These are phyloP conservation scores for Lasiodiplodia gonubiensis DNA, from an alignment of 2,329 filamentous ascomycete species.

Conservation along the genomic window DNA sequence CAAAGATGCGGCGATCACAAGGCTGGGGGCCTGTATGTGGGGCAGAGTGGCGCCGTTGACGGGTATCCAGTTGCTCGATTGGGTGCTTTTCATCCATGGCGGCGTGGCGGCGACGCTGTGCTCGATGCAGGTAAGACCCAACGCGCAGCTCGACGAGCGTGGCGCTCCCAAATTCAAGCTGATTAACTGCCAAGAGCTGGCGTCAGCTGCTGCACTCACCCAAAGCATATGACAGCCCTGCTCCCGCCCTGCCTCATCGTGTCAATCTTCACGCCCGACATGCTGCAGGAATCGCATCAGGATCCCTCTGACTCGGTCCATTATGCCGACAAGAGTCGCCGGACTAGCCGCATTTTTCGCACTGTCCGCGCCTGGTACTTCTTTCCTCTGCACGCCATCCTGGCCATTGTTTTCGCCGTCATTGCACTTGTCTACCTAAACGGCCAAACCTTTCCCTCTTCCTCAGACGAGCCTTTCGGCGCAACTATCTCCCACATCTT, in stretches of 20 bases:
- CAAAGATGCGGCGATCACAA: background rate
- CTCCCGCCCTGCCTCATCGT: background rate
- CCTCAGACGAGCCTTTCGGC: background rate
- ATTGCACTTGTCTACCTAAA: background rate
- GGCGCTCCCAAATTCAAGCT: slow-evolving; percentile 4
- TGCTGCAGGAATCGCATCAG: background rate
- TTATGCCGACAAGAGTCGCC: background rate
- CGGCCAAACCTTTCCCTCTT: slow-evolving; percentile 8
- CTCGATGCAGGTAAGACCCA: slow-evolving; percentile 18
- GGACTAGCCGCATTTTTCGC: slow-evolving; percentile 2
- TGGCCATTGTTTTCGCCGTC: slow-evolving; percentile 12
- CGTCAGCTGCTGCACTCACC: slow-evolving; percentile 4
- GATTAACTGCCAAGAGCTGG: slow-evolving; percentile 5
- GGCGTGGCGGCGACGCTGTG: slow-evolving; percentile 18
- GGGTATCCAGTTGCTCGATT: background rate
- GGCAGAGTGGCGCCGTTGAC: background rate
- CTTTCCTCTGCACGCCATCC: slow-evolving; percentile 3
- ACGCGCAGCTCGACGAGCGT: background rate
- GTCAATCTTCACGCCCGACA: background rate
- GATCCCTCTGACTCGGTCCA: background rate
- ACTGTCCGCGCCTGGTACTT: slow-evolving; percentile 21
- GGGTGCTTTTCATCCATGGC: background rate
- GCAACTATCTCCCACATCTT: slow-evolving; percentile 6
- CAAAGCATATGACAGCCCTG: slow-evolving; percentile 10
- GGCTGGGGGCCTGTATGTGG: background rate